phyloP scores from a whole-genome alignment of 768 basidiomycete species.

The Amanita rubescens region DNA sequence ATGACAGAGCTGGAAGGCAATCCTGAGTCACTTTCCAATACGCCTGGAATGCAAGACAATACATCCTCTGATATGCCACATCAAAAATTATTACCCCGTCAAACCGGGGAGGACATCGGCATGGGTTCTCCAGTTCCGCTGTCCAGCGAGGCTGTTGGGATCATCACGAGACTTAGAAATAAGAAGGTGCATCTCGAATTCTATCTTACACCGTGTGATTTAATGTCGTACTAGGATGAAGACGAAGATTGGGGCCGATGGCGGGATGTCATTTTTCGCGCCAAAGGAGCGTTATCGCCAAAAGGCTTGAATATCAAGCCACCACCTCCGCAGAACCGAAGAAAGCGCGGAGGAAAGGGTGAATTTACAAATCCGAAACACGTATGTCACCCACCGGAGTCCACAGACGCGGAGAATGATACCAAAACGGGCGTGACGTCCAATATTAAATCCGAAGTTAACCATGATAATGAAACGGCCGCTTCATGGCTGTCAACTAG shows the following conservation, averaged over 20 bases:
- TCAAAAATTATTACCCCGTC: conserved; percentile 60
- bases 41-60: conserved; percentile 8
- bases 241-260: conserved; percentile 85
- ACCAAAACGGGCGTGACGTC: neutral
- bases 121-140: conserved; percentile 82
- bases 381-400: neutral
- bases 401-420: neutral
- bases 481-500: neutral
- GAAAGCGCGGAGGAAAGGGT: conserved; percentile 52
- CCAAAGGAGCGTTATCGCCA: conserved; percentile 53
- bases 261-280: conserved; percentile 79
- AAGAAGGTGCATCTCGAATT: conserved; percentile 53
- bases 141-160: conserved; percentile 63
- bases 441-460: neutral
- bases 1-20: conserved; percentile 32
- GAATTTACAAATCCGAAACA: conserved; percentile 21
- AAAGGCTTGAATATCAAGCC: conserved; percentile 37
- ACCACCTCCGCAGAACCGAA: conserved; percentile 52
- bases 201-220: neutral
- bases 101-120: conserved; percentile 82
- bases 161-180: conserved; percentile 76
- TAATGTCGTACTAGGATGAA: conserved; percentile 48
- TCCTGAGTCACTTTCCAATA: conserved; percentile 36
- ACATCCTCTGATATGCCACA: conserved; percentile 1
- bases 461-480: neutral